Base-by-base conservation (phyloP, 106 monocot species). In the Narthecium ossifragum region DNA sequence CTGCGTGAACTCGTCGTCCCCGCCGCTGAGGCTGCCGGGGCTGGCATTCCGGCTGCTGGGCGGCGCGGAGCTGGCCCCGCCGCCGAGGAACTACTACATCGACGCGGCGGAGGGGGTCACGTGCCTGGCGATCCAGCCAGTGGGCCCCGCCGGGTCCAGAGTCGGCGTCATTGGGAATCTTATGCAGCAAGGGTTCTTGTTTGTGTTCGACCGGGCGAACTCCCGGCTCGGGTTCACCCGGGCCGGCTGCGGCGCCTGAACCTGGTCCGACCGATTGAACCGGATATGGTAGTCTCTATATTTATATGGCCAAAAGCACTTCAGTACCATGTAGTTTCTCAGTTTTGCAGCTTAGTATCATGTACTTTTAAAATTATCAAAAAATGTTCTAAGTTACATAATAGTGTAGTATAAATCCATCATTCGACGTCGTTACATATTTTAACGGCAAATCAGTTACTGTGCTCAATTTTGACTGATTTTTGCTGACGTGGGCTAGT, bases 171-270 rank as follows among this genome's bases (percentile, higher is more conserved):
- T 78, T 52, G 78, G 78, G 8, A 78, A 72, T 41, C 41, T 78
- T 14, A 73, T 78, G 73, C 78, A 78, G 63, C 78, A 78, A 41
- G 78, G 78, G 3, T 78, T 73, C 30, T 52, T 73, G 17, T 53
- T 78, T 37, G 68, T 68, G 6, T 78, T 78, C 73, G 78, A 78
- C 52, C 73, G 72, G 2, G 62, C 26, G 18, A 31, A 15, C 5
- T 31, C 56, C 29, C 78, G 78, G 51, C 63, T 78, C 57, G 78
- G 73, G 4, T 78, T 78, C 63, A 34, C 68, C 13, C 61, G 59
- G 18, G 59, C 45, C 59, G 78, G 63, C 15, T 78, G 78, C 37
- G 60, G 51, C 7, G 53, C 25, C 17, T 55, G 65, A 58, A 43
- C 17, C 43, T 43, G 2, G n/a, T n/a, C n/a, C n/a, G n/a, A n/a